Evolutionary conservation across 352 stramenopile species (phyloP).

Genomic region (Globisporangium echinulatum): DNA sequence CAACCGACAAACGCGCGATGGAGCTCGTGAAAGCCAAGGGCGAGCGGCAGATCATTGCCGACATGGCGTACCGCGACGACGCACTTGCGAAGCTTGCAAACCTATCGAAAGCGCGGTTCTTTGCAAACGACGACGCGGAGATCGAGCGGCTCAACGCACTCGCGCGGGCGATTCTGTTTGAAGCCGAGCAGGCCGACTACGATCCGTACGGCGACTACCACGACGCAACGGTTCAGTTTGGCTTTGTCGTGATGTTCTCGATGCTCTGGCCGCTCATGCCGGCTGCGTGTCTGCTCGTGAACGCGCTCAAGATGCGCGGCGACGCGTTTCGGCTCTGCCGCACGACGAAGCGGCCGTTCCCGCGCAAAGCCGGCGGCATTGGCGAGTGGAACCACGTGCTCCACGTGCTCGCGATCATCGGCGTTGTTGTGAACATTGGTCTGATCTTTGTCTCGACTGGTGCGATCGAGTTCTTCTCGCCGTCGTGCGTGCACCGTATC

Average conservation of each 20-base stretch:
- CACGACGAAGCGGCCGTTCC: constrained; percentile 68
- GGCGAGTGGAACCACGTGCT: constrained; percentile 72
- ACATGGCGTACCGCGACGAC: constrained; percentile 49
- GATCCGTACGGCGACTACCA: constrained; percentile 82
- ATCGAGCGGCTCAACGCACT: constrained; percentile 65
- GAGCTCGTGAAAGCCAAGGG: constrained; percentile 62
- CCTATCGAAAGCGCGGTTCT: constrained; percentile 54
- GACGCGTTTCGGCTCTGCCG: constrained; percentile 70
- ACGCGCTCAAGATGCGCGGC: constrained; percentile 72
- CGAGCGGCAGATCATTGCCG: constrained; percentile 46
- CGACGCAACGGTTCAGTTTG: constrained; percentile 74
- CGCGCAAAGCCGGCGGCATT: constrained; percentile 63
- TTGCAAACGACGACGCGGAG: constrained; percentile 58
- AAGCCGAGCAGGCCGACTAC: constrained; percentile 72
- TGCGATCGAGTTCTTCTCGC: constrained; percentile 67
- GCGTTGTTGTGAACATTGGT: constrained; percentile 71
- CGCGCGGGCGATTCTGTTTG: constrained; percentile 63
- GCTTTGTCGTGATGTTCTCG: constrained; percentile 85
- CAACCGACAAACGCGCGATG: constrained; percentile 53
- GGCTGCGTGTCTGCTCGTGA: constrained; percentile 66
- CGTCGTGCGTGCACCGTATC: constrained; percentile 43
- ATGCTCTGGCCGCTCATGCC: constrained; percentile 83
- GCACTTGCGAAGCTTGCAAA: constrained; percentile 37
- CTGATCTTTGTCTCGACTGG: constrained; percentile 77
- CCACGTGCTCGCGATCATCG: constrained; percentile 54